A percentile compares a stretch with the other conserved stretches of the same genome.
Conservation (phyloP, 495 filamentous ascomycete genomes). For the Sphaerosporella brunnea region DNA sequence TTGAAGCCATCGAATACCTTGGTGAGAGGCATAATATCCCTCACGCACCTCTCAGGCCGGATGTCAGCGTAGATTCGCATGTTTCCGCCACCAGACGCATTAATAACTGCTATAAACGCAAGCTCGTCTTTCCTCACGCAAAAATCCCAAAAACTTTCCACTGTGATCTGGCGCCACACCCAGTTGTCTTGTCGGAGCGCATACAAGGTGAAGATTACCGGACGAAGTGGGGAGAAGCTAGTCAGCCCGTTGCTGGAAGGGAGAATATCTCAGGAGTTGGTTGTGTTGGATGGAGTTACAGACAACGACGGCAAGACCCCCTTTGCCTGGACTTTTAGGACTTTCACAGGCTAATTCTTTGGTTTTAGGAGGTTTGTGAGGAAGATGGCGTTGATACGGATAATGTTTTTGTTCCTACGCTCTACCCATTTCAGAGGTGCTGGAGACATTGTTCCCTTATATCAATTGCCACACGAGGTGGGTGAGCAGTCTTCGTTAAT, state of each 20-base stretch:
- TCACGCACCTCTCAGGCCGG: neutral
- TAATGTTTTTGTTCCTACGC: neutral
- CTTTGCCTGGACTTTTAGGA: neutral
- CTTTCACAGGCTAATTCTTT: neutral
- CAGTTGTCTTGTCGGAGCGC: neutral
- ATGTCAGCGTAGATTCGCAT: neutral
- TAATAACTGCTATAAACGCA: too few species aligned
- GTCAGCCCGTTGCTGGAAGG: neutral
- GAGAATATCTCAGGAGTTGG: neutral
- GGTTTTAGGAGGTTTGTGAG: neutral
- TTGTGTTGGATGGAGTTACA: neutral
- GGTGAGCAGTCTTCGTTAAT: neutral
- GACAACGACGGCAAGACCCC: neutral
- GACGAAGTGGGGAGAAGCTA: neutral
- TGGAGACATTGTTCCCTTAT: neutral
- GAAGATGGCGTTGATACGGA: neutral
- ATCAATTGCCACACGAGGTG: neutral
- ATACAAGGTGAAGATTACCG: too few species aligned
- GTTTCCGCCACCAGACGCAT: too few species aligned
- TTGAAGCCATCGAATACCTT: neutral
- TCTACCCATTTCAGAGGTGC: neutral
- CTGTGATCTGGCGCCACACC: neutral
- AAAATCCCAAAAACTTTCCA: neutral
- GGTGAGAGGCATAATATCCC: neutral
- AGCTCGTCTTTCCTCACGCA: neutral